Base-by-base conservation (phyloP, 2,329 filamentous ascomycete species). In the Phyllosticta citribraziliensis region DNA sequence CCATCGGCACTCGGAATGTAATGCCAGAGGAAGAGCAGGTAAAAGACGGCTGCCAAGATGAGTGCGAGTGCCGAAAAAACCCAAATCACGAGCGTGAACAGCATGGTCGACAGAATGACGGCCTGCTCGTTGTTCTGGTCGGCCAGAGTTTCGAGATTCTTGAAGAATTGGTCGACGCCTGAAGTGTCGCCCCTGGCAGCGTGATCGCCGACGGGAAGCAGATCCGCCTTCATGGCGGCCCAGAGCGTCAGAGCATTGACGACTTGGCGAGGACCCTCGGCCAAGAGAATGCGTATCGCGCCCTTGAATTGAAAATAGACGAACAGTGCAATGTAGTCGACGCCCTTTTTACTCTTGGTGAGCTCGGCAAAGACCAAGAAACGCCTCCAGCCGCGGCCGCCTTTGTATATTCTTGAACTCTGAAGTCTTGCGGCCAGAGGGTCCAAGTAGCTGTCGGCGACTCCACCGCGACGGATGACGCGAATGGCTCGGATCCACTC, bases 331-430 rank as follows among this genome's bases (percentile, higher is more conserved):
- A 96, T 82, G 69, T 96, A 96, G 72, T 96, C 91, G 62, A 87
- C 87, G 19, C 91, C 91, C 75, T 96, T 95, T 70, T 89, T 92
- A 74, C 88, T 91, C 76, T 93, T 94, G 12, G 92, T 96, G 71
- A 97, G 78, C 69, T 91, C 89, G 17, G 91, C 87, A 72, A 96
- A 96, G 66, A 97, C 91, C n/a, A 96, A 75, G 71, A 96, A 99
- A 57, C 93, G 83, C 68, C 86, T 88, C 84, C 87, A 99, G 33
- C 94, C 94, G 67, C 87, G 84, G 52, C 88, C 88, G 24, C 80
- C 72, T 52, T 75, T 80, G 40, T 87, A 88, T 62, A 88, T 72
- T n/a, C 91, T 85, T 70, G 91, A 84, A 75, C 88, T 91, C 74
- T 97, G 90, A 66, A 95, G 81, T 56, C 90, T 86, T 57, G 89